Evolutionary conservation across 352 stramenopile genomes (phyloP), one percentile per base, ranked within the genome.

Genomic region (Aphanomyces astaci): DNA sequence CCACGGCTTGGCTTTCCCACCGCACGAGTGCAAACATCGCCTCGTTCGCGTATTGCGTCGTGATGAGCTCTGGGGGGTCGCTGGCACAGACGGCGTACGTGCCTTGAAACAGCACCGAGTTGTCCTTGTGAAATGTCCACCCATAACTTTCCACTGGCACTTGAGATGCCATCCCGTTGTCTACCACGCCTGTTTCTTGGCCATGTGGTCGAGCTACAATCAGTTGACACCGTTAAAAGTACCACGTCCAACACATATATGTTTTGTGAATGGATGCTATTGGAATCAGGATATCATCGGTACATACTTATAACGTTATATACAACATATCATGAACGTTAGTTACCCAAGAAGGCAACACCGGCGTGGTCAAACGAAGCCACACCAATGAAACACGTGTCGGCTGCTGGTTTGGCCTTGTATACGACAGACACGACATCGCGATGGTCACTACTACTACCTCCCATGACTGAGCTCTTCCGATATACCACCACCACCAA

Each of bases 21-120:
- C 85, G 78, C 56, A 93, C 73, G 79, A 91, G 89, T 30, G 81
- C 82, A 67, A 93, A 93, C 83, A 91, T 93, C 65, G 83, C 80
- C 66, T 93, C 85, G 59, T 92, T 93, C 31, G 80, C 81, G 27
- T 90, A 69, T 66, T 93, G 84, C 71, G 90, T 91, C 33, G 90
- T n/a, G 45, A 53, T n/a, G 4, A 59, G 11, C 4, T 32, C 25
- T 9, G 51, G 24, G 51, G 7, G 19, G 51, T 36, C 5, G 51
- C 24, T 59, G n/a, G 48, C n/a, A 10, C n/a, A 31, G 11, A 59
- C 17, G 2, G 17, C 33, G 51, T 39, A 40, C 13, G 11, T 39
- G 51, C 51, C 51, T 1, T 32, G 70, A 63, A 92, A 78, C 76
- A 89, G 9, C 4, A 53, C 45, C 36, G 36, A 10, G 51, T 59